Percentiles rank a stretch among this genome's conserved stretches.
These are phyloP conservation scores for Arthrobotrys pseudoclavata DNA, from an alignment of 2,329 filamentous ascomycete species.

Conservation along the genomic window DNA sequence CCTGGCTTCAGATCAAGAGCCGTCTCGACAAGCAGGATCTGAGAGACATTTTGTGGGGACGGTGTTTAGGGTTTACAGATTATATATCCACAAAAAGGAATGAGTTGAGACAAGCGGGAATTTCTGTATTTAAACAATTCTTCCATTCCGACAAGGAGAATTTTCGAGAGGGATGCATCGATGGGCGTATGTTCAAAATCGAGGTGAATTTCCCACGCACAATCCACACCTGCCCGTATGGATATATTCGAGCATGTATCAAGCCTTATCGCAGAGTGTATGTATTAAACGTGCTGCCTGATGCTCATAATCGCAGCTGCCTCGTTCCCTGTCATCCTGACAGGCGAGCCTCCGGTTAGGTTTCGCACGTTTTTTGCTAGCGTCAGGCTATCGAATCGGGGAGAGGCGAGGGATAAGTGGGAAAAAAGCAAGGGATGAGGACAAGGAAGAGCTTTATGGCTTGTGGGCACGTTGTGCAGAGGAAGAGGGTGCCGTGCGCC, in stretches of 20 bases:
- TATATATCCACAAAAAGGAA: conserved; percentile 39
- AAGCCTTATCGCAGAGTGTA: conserved; percentile 41
- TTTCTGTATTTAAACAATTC: conserved; percentile 47
- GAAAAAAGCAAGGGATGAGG: conserved; percentile 44
- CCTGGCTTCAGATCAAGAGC: conserved; percentile 22
- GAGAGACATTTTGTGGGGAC: conserved; percentile 47
- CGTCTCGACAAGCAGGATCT: conserved; percentile 37
- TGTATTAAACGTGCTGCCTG: conserved; percentile 26
- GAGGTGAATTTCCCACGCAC: conserved; percentile 16
- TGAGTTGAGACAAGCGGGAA: conserved; percentile 47
- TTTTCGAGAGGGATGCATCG: conserved; percentile 34
- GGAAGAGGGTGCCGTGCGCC: conserved; percentile 55
- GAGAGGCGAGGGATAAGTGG: conserved; percentile 39
- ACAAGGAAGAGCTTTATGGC: conserved; percentile 24
- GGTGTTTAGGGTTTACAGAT: conserved; percentile 32
- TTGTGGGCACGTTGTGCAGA: conserved; percentile 34
- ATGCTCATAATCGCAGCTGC: conserved; percentile 50
- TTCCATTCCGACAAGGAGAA: conserved; percentile 49
- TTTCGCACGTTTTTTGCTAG: conserved; percentile 43
- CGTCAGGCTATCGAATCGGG: conserved; percentile 33
- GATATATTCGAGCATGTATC: conserved; percentile 9
- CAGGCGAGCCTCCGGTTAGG: conserved; percentile 56
- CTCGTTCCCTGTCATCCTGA: conserved; percentile 54
- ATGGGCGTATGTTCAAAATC: conserved; percentile 5
- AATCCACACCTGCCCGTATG: conserved; percentile 7